Conservation (phyloP, 306 rosid genomes). For the Clitoria ternatea region DNA sequence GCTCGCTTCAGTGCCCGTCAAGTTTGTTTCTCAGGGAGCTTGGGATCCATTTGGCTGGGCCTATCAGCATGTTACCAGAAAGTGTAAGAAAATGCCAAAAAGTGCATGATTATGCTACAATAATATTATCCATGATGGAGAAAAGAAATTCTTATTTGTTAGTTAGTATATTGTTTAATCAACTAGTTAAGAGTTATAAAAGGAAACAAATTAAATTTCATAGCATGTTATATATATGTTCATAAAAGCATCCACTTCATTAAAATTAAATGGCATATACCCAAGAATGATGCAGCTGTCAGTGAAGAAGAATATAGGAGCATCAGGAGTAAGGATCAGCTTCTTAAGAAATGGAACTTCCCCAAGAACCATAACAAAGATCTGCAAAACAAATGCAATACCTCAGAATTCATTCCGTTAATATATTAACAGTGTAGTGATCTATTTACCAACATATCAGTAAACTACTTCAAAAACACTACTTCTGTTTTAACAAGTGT, state of each 20-base stretch:
- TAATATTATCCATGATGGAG: not conserved
- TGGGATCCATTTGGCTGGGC: no score
- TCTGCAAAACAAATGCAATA: slow-evolving; percentile 41
- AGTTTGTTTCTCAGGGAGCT: slow-evolving; percentile 69
- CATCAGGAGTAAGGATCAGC: slow-evolving; percentile 67
- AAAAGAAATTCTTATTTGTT: not conserved
- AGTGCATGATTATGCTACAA: not conserved
- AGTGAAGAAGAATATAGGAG: slow-evolving; percentile 90
- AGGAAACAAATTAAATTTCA: not conserved
- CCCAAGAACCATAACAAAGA: slow-evolving; percentile 87
- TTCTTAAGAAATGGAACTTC: slow-evolving; percentile 66
- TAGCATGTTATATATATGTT: not conserved
- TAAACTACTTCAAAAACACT: slow-evolving; percentile 19
- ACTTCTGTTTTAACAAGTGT: not conserved
- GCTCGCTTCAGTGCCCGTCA: slow-evolving; percentile 75
- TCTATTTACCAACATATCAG: slow-evolving; percentile 14
- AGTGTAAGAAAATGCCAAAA: not conserved
- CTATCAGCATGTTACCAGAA: no score
- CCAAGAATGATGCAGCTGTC: slow-evolving; percentile 99
- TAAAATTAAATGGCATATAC: slow-evolving; percentile 49
- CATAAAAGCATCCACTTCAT: slow-evolving; percentile 2
- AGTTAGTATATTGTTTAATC: not conserved
- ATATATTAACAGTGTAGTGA: not conserved
- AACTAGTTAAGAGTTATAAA: not conserved
- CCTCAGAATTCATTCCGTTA: not conserved